phyloP scores from a whole-genome alignment of 805 yeast species.

The Cyberlindnera petersonii region DNA sequence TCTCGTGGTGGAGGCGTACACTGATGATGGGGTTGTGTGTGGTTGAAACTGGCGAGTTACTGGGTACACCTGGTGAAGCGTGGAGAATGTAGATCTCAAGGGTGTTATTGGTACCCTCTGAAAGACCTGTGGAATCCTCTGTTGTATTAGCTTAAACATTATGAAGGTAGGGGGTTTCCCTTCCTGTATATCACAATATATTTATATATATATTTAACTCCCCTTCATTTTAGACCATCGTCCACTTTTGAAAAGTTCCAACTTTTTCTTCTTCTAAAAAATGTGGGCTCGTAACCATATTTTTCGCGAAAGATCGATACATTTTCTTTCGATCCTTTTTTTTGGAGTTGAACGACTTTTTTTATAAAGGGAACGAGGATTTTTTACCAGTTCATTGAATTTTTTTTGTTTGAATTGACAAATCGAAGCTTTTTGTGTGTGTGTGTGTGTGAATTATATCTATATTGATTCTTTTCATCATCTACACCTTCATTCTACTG shows the following conservation, averaged over 20 bases:
- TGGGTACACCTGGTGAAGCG: conserved; percentile 15
- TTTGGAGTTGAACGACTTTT: not conserved
- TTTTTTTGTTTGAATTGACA: too few relatives aligned
- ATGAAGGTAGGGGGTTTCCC: too few relatives aligned
- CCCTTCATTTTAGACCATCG: too few relatives aligned
- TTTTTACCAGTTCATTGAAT: not conserved
- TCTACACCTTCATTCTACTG: too few relatives aligned
- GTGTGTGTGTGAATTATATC: not conserved
- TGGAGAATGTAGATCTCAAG: conserved; percentile 7
- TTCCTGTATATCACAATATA: too few relatives aligned
- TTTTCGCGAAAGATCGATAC: conserved; percentile 1
- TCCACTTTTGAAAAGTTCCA: not conserved
- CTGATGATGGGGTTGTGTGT: conserved; percentile 5
- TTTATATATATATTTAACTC: too few relatives aligned
- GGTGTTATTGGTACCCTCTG: not conserved
- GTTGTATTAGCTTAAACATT: conserved; percentile 12
- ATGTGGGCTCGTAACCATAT: not conserved
- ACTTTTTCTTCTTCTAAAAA: not conserved
- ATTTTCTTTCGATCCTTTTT: not conserved
- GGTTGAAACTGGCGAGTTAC: conserved; percentile 10
- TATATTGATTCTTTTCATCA: too few relatives aligned
- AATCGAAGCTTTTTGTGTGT: not conserved
- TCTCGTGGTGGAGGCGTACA: conserved; percentile 8
- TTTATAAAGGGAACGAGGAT: not conserved
- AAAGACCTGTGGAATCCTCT: not conserved